Conservation (phyloP, 1,284 basidiomycete genomes). For the Naganishia albida region DNA sequence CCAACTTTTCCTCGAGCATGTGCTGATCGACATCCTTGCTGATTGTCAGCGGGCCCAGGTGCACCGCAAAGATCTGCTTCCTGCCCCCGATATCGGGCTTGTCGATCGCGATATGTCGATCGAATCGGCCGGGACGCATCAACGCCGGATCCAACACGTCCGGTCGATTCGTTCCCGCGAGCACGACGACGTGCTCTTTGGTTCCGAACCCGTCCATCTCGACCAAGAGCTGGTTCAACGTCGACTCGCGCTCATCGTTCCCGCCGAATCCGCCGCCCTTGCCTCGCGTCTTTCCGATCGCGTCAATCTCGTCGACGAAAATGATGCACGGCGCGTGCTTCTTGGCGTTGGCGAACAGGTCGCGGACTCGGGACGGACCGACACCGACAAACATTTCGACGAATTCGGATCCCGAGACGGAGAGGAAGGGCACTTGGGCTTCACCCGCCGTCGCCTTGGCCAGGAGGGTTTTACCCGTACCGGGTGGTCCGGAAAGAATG, state of each 20-base stretch:
- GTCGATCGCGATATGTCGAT: constrained; percentile 94
- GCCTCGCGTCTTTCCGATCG: constrained; percentile 92
- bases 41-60: constrained; percentile 81
- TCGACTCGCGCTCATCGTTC: constrained; percentile 97
- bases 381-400: constrained; percentile 99
- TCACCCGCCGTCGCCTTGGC: constrained; percentile 99
- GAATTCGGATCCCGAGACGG: constrained; percentile 97
- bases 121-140: constrained; percentile 96
- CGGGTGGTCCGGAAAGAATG: constrained; percentile 95
- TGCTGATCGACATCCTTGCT: constrained; percentile 62
- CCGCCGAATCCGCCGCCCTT: constrained; percentile 88
- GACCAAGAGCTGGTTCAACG: constrained; percentile 94
- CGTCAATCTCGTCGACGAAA: constrained; percentile 97
- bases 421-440: constrained; percentile 95
- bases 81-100: constrained; percentile 91
- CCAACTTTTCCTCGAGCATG: constrained; percentile 83
- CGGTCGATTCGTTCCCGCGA: constrained; percentile 94
- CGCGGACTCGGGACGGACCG: constrained; percentile 93
- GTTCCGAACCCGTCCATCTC: constrained; percentile 99
- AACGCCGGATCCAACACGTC: constrained; percentile 94
- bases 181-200: constrained; percentile 91
- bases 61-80: constrained; percentile 91
- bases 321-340: constrained; percentile 98
- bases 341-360: constrained; percentile 95
- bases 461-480: constrained; percentile 96